Evolutionary conservation across 495 filamentous ascomycete genomes (phyloP).

Genomic region (Talaromyces nanjingensis): DNA sequence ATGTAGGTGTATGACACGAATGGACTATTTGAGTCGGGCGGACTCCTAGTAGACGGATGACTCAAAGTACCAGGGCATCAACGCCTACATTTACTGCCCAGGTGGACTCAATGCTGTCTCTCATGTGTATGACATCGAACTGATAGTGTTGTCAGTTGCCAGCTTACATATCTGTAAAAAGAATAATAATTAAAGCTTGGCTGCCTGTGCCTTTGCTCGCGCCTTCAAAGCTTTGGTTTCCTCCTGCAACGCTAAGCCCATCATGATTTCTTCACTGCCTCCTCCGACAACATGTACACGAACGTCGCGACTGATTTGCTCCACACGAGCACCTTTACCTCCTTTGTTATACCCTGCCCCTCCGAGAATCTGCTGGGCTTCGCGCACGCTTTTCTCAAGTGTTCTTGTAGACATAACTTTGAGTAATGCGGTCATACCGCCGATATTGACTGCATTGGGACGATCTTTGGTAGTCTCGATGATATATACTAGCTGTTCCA

Average conservation of each 20-base stretch:
- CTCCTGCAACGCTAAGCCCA: slow-evolving; percentile 42
- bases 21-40: neutral
- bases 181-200: slow-evolving; percentile 20
- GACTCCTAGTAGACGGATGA: too few relatives aligned
- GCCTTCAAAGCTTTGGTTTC: slow-evolving; percentile 32
- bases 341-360: slow-evolving; percentile 49
- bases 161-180: neutral
- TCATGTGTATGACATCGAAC: too few relatives aligned
- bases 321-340: slow-evolving; percentile 43
- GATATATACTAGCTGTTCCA: slow-evolving; percentile 43
- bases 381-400: slow-evolving; percentile 49
- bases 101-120: too few relatives aligned
- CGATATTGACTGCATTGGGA: slow-evolving; percentile 34
- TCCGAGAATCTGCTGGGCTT: slow-evolving; percentile 56
- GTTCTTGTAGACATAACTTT: slow-evolving; percentile 51
- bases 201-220: slow-evolving; percentile 21
- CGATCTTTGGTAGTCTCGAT: slow-evolving; percentile 32
- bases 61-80: too few relatives aligned
- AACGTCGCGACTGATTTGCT: slow-evolving; percentile 51
- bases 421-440: slow-evolving; percentile 38
- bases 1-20: neutral
- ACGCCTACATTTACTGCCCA: too few relatives aligned
- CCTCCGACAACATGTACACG: slow-evolving; percentile 53
- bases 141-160: neutral
- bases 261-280: slow-evolving; percentile 52